A percentile compares a stretch with the other conserved stretches of the same genome.
Conservation (phyloP, 2,329 filamentous ascomycete species). For the Penicillium sp. region DNA sequence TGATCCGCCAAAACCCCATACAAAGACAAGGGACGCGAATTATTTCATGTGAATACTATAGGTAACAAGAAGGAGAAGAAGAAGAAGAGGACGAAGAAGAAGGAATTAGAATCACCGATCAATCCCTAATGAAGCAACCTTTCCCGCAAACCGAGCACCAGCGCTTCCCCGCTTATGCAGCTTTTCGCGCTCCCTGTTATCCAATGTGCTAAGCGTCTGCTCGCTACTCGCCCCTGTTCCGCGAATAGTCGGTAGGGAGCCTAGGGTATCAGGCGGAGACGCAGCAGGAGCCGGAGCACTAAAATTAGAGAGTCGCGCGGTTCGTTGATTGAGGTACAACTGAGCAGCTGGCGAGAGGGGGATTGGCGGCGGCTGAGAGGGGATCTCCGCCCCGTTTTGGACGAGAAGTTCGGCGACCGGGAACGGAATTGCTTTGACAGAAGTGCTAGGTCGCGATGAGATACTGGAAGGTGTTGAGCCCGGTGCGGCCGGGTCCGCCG, state of each 20-base stretch:
- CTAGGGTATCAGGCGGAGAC: slow-evolving; percentile 59
- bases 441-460: slow-evolving; percentile 37
- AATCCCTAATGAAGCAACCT: slow-evolving; percentile 50
- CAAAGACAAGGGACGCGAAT: slow-evolving; percentile 5
- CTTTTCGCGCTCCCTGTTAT: slow-evolving; percentile 66
- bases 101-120: slow-evolving; percentile 38
- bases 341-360: slow-evolving; percentile 81
- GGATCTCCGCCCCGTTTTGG: slow-evolving; percentile 92
- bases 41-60: not conserved
- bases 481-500: slow-evolving; percentile 87
- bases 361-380: slow-evolving; percentile 74
- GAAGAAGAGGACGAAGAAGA: slow-evolving; percentile 1
- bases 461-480: slow-evolving; percentile 46
- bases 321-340: slow-evolving; percentile 81
- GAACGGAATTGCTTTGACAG: slow-evolving; percentile 67
- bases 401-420: slow-evolving; percentile 87
- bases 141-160: slow-evolving; percentile 68
- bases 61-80: not conserved
- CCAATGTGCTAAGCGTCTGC: slow-evolving; percentile 37
- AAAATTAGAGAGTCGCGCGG: slow-evolving; percentile 39
- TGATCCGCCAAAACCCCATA: slow-evolving; percentile 2
- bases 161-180: slow-evolving; percentile 81
- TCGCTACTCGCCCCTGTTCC: slow-evolving; percentile 33
- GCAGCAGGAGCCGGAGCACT: slow-evolving; percentile 49
- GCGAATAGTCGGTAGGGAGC: slow-evolving; percentile 63